Evolutionary conservation across 139 green algal genomes (phyloP).

Genomic region (Chlorella sorokiniana): DNA sequence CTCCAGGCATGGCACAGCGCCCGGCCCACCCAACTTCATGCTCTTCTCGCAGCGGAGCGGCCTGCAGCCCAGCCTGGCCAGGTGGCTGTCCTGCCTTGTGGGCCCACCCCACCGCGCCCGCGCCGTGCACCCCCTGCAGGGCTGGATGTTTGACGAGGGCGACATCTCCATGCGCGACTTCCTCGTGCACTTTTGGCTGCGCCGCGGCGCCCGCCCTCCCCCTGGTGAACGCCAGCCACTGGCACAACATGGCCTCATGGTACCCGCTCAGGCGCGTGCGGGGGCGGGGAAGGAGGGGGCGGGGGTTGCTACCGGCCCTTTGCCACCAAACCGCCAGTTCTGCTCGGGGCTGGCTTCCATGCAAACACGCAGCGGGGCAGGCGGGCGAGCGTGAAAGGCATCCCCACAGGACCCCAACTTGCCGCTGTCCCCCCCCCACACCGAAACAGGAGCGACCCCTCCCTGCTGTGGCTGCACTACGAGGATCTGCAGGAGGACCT

Average conservation of each 20-base stretch:
- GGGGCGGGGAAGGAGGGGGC: not conserved
- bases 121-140: not conserved
- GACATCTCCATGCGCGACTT: slow-evolving; percentile 26
- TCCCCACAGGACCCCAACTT: too few species aligned
- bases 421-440: too few species aligned
- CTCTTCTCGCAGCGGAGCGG: too few species aligned
- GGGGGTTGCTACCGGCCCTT: not conserved
- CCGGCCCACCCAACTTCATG: too few species aligned
- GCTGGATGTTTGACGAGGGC: slow-evolving; percentile 13
- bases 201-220: slow-evolving; percentile 18
- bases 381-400: too few species aligned
- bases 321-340: not conserved
- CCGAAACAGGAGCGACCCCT: slow-evolving; percentile 34
- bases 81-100: too few species aligned
- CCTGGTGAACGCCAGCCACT: slow-evolving; percentile 42
- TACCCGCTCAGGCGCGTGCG: slow-evolving; percentile 46
- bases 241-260: slow-evolving; percentile 50
- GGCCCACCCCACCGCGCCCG: too few species aligned
- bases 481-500: slow-evolving; percentile 54
- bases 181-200: slow-evolving; percentile 46
- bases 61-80: too few species aligned
- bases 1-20: slow-evolving; percentile 40
- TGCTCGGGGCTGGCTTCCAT: too few species aligned
- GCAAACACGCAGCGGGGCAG: too few species aligned
- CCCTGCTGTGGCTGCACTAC: slow-evolving; percentile 56